Evolutionary conservation across 345 rosid species (phyloP), one percentile per base, ranked within the genome.

Genomic region (Melastoma malabathricum): DNA sequence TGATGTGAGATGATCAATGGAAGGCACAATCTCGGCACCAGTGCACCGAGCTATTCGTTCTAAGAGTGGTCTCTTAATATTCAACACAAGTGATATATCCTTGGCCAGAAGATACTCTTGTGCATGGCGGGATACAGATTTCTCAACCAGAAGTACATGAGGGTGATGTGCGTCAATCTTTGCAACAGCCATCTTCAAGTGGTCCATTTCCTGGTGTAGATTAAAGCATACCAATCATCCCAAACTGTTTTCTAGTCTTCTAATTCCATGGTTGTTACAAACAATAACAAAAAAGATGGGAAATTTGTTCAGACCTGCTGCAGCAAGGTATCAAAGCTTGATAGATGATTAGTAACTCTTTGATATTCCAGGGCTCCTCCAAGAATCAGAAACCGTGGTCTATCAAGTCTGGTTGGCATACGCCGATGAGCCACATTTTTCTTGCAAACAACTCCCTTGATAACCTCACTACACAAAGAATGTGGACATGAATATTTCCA

Each of bases 291-390:
- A 22, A 18, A 46, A 31, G 15, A 48, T 29, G 46, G 13, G 18
- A n/a, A 12, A 13, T 56, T n/a, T 14, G 1, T 16, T 20, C 54
- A 31, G 38, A 31, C 99, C 95, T 93, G 99, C 65, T 83, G 94
- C 67, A 93, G 64, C 63, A 93, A 71, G 54, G 99, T 93, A 75
- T 85, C 90, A 69, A 88, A 78, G 72, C 99, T 83, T 29, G 95
- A 93, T 51, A 88, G 72, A 63, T 63, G 81, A 59, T 81, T 88
- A 50, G 97, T 61, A 59, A 93, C 97, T 48, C 97, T 82, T 65
- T 93, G 99, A 72, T 93, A 93, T 74, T 93, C 97, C 27, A 88
- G 90, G 59, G 90, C 97, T 59, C 97, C 94, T 44, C 86, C 94
- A 49, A 93, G 94, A 65, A 93, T 88, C 76, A 93, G 52, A 41